phyloP scores from a whole-genome alignment of 2,329 filamentous ascomycete genomes.

The Apiospora koreana region DNA sequence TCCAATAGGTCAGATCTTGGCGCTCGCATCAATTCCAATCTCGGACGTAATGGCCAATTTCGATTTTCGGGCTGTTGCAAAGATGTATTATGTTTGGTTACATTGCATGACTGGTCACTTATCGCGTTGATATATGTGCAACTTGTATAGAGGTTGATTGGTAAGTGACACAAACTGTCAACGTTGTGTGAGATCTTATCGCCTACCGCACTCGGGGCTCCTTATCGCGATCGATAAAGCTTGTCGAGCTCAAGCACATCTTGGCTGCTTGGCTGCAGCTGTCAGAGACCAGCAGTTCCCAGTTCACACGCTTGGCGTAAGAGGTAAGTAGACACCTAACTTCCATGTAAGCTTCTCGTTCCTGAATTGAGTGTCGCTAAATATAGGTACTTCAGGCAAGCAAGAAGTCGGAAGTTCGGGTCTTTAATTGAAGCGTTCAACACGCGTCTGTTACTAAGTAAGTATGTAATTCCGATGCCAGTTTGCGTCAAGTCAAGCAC shows the following conservation, averaged over 20 bases:
- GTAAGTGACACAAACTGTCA: neutral
- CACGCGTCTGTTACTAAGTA: neutral
- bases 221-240: neutral
- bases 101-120: neutral
- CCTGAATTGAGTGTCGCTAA: too few species aligned
- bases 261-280: conserved; percentile 4
- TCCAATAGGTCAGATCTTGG: neutral
- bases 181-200: neutral
- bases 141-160: neutral
- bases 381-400: too few species aligned
- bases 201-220: neutral
- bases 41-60: neutral
- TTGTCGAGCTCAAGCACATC: conserved; percentile 2
- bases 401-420: neutral
- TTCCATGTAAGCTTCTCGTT: too few species aligned
- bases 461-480: neutral
- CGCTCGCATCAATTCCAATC: neutral
- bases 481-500: too few species aligned
- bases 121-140: neutral
- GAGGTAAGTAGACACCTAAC: too few species aligned
- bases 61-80: neutral
- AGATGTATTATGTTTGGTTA: neutral
- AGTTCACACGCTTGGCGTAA: too few species aligned
- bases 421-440: neutral
- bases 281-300: neutral